A percentile compares a stretch with the other conserved stretches of the same genome.
Conservation (phyloP, 306 rosid genomes). For the Quercus parvula region DNA sequence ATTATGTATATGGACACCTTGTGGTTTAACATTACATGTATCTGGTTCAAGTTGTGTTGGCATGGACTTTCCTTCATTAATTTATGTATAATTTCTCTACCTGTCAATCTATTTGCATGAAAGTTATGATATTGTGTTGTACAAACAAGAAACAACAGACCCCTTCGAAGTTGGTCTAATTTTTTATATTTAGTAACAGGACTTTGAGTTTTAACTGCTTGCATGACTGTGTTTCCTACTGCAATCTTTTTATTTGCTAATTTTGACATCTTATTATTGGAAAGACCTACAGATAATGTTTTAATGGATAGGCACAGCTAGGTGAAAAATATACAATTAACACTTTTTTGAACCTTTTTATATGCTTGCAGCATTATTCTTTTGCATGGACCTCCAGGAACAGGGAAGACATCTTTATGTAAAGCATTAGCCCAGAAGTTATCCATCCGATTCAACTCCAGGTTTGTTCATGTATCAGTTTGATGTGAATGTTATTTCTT, state of each 20-base stretch:
- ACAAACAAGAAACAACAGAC: background rate
- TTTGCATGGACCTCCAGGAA: constrained; percentile 96
- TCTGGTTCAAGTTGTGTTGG: background rate
- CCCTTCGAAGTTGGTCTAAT: constrained; percentile 1
- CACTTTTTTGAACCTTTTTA: constrained; percentile 4
- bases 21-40: background rate
- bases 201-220: background rate
- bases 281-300: background rate
- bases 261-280: background rate
- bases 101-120: background rate
- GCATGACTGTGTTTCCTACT: background rate
- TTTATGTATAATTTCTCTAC: background rate
- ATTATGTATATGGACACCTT: background rate
- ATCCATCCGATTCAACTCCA: constrained; percentile 68
- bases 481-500: background rate
- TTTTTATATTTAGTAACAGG: background rate
- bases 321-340: background rate
- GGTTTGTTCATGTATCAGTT: constrained; percentile 43
- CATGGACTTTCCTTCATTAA: background rate
- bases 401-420: constrained; percentile 94
- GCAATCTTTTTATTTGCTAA: background rate
- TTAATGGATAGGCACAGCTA: background rate
- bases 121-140: background rate
- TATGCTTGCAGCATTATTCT: constrained; percentile 65
- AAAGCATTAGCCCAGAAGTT: constrained; percentile 96